Evolutionary conservation across 805 yeast species (phyloP).

Genomic region (Wickerhamomyces sydowiorum): DNA sequence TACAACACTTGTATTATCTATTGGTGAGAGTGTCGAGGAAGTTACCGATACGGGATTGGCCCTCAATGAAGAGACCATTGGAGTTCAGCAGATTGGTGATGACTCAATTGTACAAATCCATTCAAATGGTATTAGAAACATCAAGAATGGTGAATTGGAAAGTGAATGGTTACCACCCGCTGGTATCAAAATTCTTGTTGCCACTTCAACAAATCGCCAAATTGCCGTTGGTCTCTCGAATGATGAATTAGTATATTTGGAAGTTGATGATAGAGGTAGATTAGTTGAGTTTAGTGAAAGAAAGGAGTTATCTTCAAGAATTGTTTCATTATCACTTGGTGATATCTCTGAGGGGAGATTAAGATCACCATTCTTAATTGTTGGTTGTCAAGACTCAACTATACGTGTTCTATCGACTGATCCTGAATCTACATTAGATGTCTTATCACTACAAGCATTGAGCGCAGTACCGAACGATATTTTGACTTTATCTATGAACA

Average conservation of each 20-base stretch:
- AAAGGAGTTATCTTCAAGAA: conserved; percentile 44
- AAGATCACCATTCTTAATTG: conserved; percentile 53
- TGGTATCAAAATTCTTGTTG: conserved; percentile 56
- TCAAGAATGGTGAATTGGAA: conserved; percentile 23
- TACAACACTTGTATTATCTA: conserved; percentile 65
- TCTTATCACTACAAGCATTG: conserved; percentile 59
- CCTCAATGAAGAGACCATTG: conserved; percentile 53
- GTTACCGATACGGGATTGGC: conserved; percentile 62
- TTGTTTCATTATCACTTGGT: conserved; percentile 42
- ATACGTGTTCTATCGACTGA: conserved; percentile 62
- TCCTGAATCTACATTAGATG: conserved; percentile 52
- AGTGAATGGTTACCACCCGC: conserved; percentile 80
- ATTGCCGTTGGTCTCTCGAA: conserved; percentile 67
- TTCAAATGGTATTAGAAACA: conserved; percentile 60
- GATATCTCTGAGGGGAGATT: conserved; percentile 41
- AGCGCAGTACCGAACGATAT: conserved; percentile 41
- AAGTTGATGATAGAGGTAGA: conserved; percentile 58
- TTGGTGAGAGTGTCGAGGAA: conserved; percentile 78
- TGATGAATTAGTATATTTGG: conserved; percentile 77
- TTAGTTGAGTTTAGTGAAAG: conserved; percentile 67
- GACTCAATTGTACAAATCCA: conserved; percentile 68
- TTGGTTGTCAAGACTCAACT: conserved; percentile 68
- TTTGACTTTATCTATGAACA: conserved; percentile 20
- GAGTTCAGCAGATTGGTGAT: conserved; percentile 62
- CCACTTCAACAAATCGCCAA: conserved; percentile 62